Percentiles rank a stretch among this genome's conserved stretches.
phyloP scores from a whole-genome alignment of 2,329 filamentous ascomycete genomes.

The Fusarium pseudocircinatum region DNA sequence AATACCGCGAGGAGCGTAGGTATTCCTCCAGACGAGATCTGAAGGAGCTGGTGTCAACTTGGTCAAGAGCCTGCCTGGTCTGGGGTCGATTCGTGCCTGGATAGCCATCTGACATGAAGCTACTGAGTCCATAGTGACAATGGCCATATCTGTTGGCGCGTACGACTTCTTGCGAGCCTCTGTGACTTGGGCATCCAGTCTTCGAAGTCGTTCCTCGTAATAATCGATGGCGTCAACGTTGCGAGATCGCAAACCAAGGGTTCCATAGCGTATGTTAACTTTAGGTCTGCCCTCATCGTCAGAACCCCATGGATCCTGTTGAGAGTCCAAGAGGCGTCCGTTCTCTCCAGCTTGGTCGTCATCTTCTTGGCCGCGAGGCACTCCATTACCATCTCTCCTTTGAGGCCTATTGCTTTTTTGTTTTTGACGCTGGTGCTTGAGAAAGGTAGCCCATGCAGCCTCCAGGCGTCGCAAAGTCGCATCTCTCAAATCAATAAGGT shows the following conservation, averaged over 20 bases:
- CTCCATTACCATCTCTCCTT: conserved; percentile 21
- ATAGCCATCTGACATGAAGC: conserved; percentile 94
- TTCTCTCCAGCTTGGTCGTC: conserved; percentile 64
- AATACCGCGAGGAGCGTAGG: conserved; percentile 78
- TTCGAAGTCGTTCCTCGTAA: conserved; percentile 85
- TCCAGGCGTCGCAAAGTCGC: conserved; percentile 77
- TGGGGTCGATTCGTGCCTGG: conserved; percentile 91
- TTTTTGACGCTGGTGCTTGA: conserved; percentile 37
- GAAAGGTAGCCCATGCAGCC: conserved; percentile 80
- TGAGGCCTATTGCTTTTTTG: neutral
- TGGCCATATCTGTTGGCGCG: conserved; percentile 82
- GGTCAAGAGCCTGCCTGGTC: conserved; percentile 84
- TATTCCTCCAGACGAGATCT: conserved; percentile 96
- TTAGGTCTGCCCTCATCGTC: conserved; percentile 68
- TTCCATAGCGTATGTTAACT: conserved; percentile 80
- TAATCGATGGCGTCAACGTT: conserved; percentile 93
- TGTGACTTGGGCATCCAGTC: conserved; percentile 78
- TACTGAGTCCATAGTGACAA: conserved; percentile 97
- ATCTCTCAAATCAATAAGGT: conserved; percentile 74
- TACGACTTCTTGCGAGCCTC: conserved; percentile 79
- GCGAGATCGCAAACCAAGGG: conserved; percentile 74
- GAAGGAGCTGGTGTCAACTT: conserved; percentile 87
- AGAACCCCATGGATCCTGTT: conserved; percentile 44
- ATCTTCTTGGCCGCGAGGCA: conserved; percentile 44
- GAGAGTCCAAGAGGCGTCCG: conserved; percentile 66